Evolutionary conservation across 2,329 filamentous ascomycete species (phyloP), one percentile per base, ranked within the genome.

Genomic region (Pyricularia grisea): DNA sequence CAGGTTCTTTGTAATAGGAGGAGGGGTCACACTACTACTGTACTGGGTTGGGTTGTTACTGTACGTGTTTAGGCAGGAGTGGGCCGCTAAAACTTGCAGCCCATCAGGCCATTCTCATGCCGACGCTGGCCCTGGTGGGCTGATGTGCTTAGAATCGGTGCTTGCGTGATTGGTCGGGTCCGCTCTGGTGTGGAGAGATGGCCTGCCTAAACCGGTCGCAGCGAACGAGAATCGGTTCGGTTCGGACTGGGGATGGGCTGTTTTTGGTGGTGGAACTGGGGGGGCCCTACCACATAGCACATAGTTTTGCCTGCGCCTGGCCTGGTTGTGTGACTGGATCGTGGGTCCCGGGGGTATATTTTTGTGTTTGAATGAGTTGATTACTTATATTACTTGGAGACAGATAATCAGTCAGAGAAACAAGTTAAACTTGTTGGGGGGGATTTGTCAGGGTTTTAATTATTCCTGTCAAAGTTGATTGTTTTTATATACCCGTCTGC

Each of bases 71-170:
- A 12, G 31, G 31, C 31, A 33, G 31, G 31, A 33, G 31, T 33
- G 42, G 42, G 42, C 10, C 42, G 42, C 42, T 50, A n/a, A 36
- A 36, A 50, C 7, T 14, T 3, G 7, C 33, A n/a, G 4, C 42
- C 36, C 31, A 67, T 67, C 66, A 67, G 66, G 33, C 66, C 66
- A 67, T 67, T 67, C 10, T 60, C 20, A 60, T 67, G 66, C 33
- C 17, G 33, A 25, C 55, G 27, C 27, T 67, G 66, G 36, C 50
- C 66, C 14, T 31, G 27, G 42, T 60, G 66, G 66, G 31, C 25
- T 67, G 66, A 67, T 67, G 36, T 36, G 66, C 25, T 67, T 67
- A 14, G n/a, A 67, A 31, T 58, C 50, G 27, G 25, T 20, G 17
- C 9, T 12, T 9, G 42, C 20, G 27, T 67, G 66, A 67, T 67